These are phyloP conservation scores for Trypanosoma vivax DNA, from an alignment of 208 protist genomes.

Conservation along the genomic window DNA sequence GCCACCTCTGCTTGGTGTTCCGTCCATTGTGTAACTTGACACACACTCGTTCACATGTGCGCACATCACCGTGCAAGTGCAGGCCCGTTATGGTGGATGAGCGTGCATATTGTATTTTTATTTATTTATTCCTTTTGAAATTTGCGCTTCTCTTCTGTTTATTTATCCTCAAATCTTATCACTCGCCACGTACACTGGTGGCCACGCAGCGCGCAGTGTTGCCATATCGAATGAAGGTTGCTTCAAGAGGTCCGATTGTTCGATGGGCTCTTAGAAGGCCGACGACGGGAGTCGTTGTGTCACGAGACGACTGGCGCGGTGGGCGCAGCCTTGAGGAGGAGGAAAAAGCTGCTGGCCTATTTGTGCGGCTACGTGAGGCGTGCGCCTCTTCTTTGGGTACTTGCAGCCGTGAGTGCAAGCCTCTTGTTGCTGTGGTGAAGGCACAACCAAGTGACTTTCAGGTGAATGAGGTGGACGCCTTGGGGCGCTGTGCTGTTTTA, in stretches of 20 bases:
- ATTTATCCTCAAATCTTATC: slow-evolving; percentile 4
- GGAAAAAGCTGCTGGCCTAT: slow-evolving; percentile 48
- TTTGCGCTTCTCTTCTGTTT: background rate
- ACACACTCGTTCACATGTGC: too few species aligned
- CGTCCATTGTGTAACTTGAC: too few species aligned
- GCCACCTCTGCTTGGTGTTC: too few species aligned
- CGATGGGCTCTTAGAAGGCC: slow-evolving; percentile 18
- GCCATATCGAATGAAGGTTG: slow-evolving; percentile 19
- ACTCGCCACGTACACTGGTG: background rate
- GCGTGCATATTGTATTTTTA: background rate
- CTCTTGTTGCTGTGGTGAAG: slow-evolving; percentile 50
- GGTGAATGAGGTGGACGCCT: slow-evolving; percentile 50
- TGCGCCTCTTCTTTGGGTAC: background rate
- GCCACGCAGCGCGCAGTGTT: background rate
- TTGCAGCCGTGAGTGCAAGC: too few species aligned
- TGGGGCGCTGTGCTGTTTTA: slow-evolving; percentile 33
- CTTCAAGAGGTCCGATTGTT: slow-evolving; percentile 18
- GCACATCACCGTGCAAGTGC: too few species aligned
- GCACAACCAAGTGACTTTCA: slow-evolving; percentile 65
- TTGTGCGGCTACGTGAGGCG: slow-evolving; percentile 21
- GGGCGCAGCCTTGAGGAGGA: slow-evolving; percentile 44
- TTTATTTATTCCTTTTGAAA: background rate
- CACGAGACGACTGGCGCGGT: slow-evolving; percentile 44
- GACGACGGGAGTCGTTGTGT: slow-evolving; percentile 11
- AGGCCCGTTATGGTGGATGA: too few species aligned